Base-by-base conservation (phyloP, 148 eudicot species). In the Amaranthus hypochondriacus region DNA sequence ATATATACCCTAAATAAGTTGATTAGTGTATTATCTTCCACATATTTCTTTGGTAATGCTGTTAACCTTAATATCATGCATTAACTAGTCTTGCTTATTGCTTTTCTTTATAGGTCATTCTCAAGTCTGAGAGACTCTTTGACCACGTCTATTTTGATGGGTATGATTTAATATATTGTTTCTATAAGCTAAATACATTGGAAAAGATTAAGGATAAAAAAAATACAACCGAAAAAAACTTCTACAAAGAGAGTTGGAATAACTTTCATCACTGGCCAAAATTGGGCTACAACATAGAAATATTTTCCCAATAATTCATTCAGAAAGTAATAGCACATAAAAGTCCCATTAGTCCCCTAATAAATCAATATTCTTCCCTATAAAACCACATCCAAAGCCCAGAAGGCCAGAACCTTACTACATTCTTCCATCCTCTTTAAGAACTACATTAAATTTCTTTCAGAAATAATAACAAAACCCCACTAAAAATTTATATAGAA, bases 281-380 rank as follows among this genome's bases (percentile, higher is more conserved):
- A 39, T 7, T 42, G 47, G 28, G 56, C 3, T n/a, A 73, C 52
- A 62, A 14, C 6, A 53, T 18, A 42, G 7, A 51, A 28, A 73
- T 49, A 53, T 48, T 28, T 56, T 66, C 72, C 11, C 64, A 18
- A 56, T 28, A 66, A 56, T 66, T 56, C 9, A 28, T 28, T 0
- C 48, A 51, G 64, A 66, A 54, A 67, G 57, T 66, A 56, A n/a
- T 56, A 66, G 57, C n/a, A 75, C 76, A 57, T 21, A 15, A 67
- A 56, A 65, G 57, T 47, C 62, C 39, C 47, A 9, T 43, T 4
- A 9, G 48, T 52, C 59, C 69, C 58, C 7, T 51, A 9, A 42
- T 28, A 51, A 75, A 28, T 28, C 78, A 76, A 59, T 58, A 55
- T 14, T 7, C 39, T 55, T 14, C 5, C 66, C 73, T 68, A 60